phyloP scores from a whole-genome alignment of 1,139 yeast species.

The Debaryomycetaceae sp. region DNA sequence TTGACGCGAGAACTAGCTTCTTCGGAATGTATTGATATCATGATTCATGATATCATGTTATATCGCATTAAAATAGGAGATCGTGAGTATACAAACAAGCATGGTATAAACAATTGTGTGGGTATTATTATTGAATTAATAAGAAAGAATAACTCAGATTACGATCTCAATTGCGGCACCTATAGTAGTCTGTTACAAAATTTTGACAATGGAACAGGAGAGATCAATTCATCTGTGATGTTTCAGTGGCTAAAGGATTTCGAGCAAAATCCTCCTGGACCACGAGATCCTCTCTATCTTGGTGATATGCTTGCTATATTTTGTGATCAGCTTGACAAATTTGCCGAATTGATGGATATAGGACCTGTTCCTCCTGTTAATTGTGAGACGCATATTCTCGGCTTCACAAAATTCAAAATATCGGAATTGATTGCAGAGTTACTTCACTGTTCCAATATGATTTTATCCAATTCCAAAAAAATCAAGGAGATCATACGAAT shows the following conservation, averaged over 20 bases:
- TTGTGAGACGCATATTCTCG: constrained; percentile 21
- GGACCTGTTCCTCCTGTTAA: constrained; percentile 24
- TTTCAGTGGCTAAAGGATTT: constrained; percentile 47
- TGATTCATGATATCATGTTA: constrained; percentile 43
- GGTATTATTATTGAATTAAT: constrained; percentile 46
- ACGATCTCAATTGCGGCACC: constrained; percentile 44
- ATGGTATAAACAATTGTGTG: constrained; percentile 47
- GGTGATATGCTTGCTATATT: constrained; percentile 44
- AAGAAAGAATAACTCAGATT: constrained; percentile 46
- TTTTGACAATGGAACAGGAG: constrained; percentile 33
- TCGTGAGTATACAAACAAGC: constrained; percentile 31
- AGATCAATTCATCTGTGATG: constrained; percentile 42
- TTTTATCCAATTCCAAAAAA: constrained; percentile 39
- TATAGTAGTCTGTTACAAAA: constrained; percentile 32
- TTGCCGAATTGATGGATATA: constrained; percentile 26
- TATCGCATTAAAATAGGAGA: constrained; percentile 16
- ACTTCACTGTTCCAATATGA: constrained; percentile 49
- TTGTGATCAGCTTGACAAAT: constrained; percentile 33
- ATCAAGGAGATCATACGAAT: constrained; percentile 32
- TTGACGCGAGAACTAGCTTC: constrained; percentile 45
- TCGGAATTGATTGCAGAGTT: constrained; percentile 46
- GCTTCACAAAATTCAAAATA: constrained; percentile 42
- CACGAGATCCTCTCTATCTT: constrained; percentile 43
- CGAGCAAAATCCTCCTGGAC: constrained; percentile 47
- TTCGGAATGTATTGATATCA: constrained; percentile 28